Conservation (phyloP, 768 basidiomycete species). For the Chalciporus chontae region DNA sequence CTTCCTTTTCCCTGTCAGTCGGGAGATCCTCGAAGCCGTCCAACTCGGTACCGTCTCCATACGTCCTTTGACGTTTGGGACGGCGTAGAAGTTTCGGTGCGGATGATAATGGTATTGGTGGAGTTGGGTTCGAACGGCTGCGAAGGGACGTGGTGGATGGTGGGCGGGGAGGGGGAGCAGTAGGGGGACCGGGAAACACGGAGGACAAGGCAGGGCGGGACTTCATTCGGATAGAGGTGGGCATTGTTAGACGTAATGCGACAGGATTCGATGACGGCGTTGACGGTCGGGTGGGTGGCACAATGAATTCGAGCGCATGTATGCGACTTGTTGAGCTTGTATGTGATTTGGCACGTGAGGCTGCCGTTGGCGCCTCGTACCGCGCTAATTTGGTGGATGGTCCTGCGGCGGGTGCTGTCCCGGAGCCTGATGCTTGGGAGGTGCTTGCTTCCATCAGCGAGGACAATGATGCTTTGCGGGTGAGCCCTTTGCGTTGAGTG, state of each 20-base stretch:
- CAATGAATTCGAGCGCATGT: conserved; percentile 54
- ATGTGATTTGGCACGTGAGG: conserved; percentile 73
- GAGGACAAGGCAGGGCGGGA: conserved; percentile 72
- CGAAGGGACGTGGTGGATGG: conserved; percentile 52
- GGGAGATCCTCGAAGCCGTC: conserved; percentile 86
- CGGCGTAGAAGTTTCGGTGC: conserved; percentile 66
- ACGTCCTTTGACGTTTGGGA: conserved; percentile 73
- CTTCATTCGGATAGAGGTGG: conserved; percentile 74
- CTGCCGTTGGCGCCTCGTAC: conserved; percentile 78
- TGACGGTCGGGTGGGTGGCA: conserved; percentile 74
- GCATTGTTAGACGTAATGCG: conserved; percentile 83
- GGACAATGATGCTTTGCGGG: conserved; percentile 77
- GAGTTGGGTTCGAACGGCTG: conserved; percentile 28
- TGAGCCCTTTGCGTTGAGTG: conserved; percentile 51
- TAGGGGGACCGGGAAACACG: conserved; percentile 55
- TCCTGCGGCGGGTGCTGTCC: conserved; percentile 32
- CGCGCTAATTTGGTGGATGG: conserved; percentile 43
- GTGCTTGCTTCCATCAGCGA: conserved; percentile 62
- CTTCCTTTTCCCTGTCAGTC: conserved; percentile 80
- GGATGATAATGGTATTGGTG: conserved; percentile 40
- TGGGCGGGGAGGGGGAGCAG: conserved; percentile 48
- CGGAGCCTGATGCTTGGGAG: conserved; percentile 55
- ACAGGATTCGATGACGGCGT: conserved; percentile 77
- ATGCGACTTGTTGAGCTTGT: conserved; percentile 63
- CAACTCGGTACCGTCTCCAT: conserved; percentile 87